Conservation (phyloP, 805 yeast species). For the Jamesozyma rosinii region DNA sequence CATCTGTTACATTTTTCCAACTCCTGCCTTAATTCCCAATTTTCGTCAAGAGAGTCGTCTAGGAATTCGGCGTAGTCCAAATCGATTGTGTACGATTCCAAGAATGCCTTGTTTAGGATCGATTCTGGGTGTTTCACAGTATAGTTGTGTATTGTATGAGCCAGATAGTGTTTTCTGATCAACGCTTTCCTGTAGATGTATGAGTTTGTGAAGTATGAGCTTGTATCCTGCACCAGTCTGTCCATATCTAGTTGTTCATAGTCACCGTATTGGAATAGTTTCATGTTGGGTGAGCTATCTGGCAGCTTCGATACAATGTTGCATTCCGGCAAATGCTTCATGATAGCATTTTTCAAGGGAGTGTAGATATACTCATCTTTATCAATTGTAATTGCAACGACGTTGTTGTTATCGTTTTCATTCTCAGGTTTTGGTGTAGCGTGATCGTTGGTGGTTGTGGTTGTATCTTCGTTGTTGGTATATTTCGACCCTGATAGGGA, state of each 20-base stretch:
- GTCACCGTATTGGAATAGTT: conserved; percentile 72
- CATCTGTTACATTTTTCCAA: conserved; percentile 44
- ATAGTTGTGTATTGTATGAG: conserved; percentile 73
- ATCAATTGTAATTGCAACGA: conserved; percentile 27
- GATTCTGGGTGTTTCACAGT: conserved; percentile 67
- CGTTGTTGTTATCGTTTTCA: neutral
- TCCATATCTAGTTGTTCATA: conserved; percentile 85
- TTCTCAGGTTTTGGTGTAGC: neutral
- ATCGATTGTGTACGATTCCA: conserved; percentile 72
- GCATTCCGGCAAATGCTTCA: conserved; percentile 29
- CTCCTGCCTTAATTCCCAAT: conserved; percentile 78
- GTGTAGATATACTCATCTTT: conserved; percentile 35
- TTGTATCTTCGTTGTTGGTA: neutral
- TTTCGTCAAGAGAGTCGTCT: conserved; percentile 88
- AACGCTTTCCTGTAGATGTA: conserved; percentile 84
- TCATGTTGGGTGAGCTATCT: conserved; percentile 14
- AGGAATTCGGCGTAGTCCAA: conserved; percentile 92
- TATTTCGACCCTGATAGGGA: too few species aligned
- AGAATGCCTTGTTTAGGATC: conserved; percentile 49
- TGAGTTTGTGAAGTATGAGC: conserved; percentile 58
- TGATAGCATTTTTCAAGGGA: conserved; percentile 30
- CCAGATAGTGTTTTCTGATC: conserved; percentile 80
- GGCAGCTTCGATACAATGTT: conserved; percentile 24
- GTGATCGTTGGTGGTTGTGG: conserved; percentile 4
- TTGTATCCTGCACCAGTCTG: conserved; percentile 29